These are phyloP conservation scores for Aphanomyces stellatus DNA, from an alignment of 352 stramenopile species.

Conservation along the genomic window DNA sequence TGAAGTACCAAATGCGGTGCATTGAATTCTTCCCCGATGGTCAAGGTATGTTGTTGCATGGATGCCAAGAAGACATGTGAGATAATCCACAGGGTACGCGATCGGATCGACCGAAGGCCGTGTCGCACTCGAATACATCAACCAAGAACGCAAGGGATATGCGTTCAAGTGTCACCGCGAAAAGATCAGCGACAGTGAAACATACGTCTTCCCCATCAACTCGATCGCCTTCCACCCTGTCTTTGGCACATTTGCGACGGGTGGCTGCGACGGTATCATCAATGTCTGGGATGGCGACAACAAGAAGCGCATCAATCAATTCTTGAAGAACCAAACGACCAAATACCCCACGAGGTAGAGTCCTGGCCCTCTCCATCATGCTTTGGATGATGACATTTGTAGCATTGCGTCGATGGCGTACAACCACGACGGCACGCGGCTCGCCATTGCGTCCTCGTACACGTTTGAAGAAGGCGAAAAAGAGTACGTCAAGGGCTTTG, in stretches of 20 bases:
- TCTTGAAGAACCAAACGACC: conserved; percentile 37
- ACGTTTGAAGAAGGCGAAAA: conserved; percentile 97
- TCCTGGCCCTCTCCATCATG: neutral
- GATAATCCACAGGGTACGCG: conserved; percentile 74
- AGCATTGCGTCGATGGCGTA: conserved; percentile 92
- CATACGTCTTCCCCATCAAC: conserved; percentile 94
- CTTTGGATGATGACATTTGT: conserved; percentile 22
- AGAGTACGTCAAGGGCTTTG: conserved; percentile 48
- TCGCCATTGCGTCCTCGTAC: conserved; percentile 94
- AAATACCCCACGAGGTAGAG: conserved; percentile 44
- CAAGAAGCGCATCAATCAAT: conserved; percentile 91
- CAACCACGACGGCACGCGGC: conserved; percentile 85
- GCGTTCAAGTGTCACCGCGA: conserved; percentile 98
- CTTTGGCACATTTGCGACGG: conserved; percentile 92
- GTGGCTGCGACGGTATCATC: conserved; percentile 90
- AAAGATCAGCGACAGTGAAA: conserved; percentile 58
- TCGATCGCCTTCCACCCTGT: conserved; percentile 92
- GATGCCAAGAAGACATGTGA: too few relatives aligned
- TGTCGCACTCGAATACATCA: conserved; percentile 95
- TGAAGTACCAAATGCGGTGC: conserved; percentile 91
- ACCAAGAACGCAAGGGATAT: conserved; percentile 50
- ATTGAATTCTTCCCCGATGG: conserved; percentile 61
- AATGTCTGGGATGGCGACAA: conserved; percentile 92
- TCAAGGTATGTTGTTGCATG: conserved; percentile 19
- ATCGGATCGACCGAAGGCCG: conserved; percentile 94